These are phyloP conservation scores for Zygoascus hellenicus DNA, from an alignment of 1,139 yeast species.

Conservation along the genomic window DNA sequence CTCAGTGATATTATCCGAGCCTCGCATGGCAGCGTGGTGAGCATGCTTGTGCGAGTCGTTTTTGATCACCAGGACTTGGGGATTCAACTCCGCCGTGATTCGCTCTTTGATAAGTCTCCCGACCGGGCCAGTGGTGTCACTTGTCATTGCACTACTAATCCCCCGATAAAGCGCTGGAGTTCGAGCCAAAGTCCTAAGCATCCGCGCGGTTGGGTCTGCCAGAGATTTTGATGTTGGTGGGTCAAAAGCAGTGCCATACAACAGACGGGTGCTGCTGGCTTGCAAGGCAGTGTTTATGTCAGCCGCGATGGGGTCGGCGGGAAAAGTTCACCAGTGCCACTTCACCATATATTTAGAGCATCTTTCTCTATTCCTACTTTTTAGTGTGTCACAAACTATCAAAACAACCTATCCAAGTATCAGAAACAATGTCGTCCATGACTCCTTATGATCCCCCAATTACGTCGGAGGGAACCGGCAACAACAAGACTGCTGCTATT, in stretches of 20 bases:
- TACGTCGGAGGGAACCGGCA: slow-evolving; percentile 47
- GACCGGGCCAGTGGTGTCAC: slow-evolving; percentile 37
- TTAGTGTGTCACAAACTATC: background rate
- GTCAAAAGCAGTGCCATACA: too few species aligned
- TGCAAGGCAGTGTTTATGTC: too few species aligned
- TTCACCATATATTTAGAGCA: background rate
- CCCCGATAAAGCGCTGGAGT: too few species aligned
- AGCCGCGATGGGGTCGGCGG: too few species aligned
- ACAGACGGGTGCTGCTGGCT: background rate
- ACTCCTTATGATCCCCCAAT: slow-evolving; percentile 90
- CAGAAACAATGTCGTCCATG: slow-evolving; percentile 57
- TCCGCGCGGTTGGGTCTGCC: too few species aligned
- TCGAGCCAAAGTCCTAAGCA: too few species aligned
- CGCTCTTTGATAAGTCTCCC: slow-evolving; percentile 47
- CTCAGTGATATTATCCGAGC: slow-evolving; percentile 67
- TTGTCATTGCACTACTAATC: slow-evolving; percentile 1
- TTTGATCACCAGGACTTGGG: slow-evolving; percentile 48
- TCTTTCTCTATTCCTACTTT: background rate
- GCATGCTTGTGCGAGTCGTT: slow-evolving; percentile 89
- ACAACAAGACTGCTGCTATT: slow-evolving; percentile 67
- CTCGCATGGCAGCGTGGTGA: slow-evolving; percentile 79
- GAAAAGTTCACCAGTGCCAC: background rate
- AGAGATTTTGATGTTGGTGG: too few species aligned
- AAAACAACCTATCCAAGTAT: background rate
- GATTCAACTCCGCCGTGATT: slow-evolving; percentile 43